Base-by-base conservation (phyloP, 768 basidiomycete species). In the Lactifluus echinatus region DNA sequence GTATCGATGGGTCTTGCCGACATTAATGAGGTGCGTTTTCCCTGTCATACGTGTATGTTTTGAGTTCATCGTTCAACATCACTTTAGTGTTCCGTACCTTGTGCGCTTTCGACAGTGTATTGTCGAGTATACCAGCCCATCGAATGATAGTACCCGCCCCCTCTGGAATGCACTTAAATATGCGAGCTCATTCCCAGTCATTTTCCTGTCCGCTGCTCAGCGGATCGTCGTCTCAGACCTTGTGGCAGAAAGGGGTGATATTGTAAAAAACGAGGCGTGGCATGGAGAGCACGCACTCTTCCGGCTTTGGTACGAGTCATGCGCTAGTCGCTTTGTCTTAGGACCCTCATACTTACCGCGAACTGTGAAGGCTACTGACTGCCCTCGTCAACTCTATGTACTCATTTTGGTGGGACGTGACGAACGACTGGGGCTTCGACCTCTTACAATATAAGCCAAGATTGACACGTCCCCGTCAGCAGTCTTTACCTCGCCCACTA, bases 331-430 rank as follows among this genome's bases (percentile, higher is more conserved):
- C 49, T 14, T 31, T 21, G 15, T 60, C 28, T 36, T 29, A 42
- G 1, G 14, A 8, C 11, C 29, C 40, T 14, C 29, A 33, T 10
- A 10, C 31, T 50, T 4, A 42, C 12, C 12, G 4, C 40, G 23
- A 42, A 3, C 8, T 19, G 8, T 42, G 2, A 42, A 95, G 93
- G 93, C 70, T 97, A 15, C 70, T 96, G 44, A 81, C 85, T 10
- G 93, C 91, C 23, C 77, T 81, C 34, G 69, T 95, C 65, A 98
- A 98, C 71, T 95, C 94, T 3, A 69, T 89, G 29, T 99, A 92
- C 71, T 94, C 93, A 2, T 98, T 95, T 70, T 99, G 93, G 90
- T 99, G 96, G 96, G 96, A 98, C 71, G 79, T 98, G 42, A 93
- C 91, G 47, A 90, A 95, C 69, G 96, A 99, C 68, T 99, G 95